A percentile compares a stretch with the other conserved stretches of the same genome.
Evolutionary conservation across 2,329 filamentous ascomycete species (phyloP).

Genomic region (Pleoardoris graminearum): DNA sequence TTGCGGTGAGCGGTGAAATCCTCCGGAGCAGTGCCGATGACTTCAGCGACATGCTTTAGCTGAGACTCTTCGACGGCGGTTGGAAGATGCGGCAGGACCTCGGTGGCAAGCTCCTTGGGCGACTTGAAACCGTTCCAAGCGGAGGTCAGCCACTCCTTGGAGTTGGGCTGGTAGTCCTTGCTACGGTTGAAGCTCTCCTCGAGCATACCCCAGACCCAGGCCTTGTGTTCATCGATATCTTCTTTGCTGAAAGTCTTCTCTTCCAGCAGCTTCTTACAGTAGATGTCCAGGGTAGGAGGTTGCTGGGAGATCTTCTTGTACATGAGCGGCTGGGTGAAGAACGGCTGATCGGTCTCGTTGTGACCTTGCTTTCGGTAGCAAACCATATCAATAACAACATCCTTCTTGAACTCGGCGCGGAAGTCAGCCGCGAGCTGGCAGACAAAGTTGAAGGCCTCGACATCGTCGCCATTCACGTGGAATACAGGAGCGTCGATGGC

Average conservation of each 20-base stretch:
- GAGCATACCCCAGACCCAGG: slow-evolving; percentile 99
- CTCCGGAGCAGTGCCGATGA: slow-evolving; percentile 78
- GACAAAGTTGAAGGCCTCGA: slow-evolving; percentile 97
- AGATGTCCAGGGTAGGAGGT: slow-evolving; percentile 83
- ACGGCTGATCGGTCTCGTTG: slow-evolving; percentile 99
- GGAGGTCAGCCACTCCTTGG: slow-evolving; percentile 97
- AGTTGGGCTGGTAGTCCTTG: slow-evolving; percentile 94
- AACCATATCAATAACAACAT: slow-evolving; percentile 96
- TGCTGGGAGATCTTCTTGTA: slow-evolving; percentile 95
- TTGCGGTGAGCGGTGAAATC: slow-evolving; percentile 91
- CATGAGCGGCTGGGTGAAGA: slow-evolving; percentile 99
- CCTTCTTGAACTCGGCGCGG: slow-evolving; percentile 97
- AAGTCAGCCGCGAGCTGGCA: slow-evolving; percentile 97
- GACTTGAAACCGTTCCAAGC: slow-evolving; percentile 99
- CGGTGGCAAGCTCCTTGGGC: slow-evolving; percentile 92
- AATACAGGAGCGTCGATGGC: slow-evolving; percentile 97
- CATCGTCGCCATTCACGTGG: slow-evolving; percentile 98
- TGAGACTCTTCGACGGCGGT: slow-evolving; percentile 76
- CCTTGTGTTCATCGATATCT: slow-evolving; percentile 98
- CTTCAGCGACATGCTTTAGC: slow-evolving; percentile 78
- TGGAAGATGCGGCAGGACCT: slow-evolving; percentile 88
- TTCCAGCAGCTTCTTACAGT: slow-evolving; percentile 85
- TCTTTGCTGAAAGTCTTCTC: slow-evolving; percentile 97
- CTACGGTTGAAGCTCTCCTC: slow-evolving; percentile 97
- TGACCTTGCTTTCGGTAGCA: slow-evolving; percentile 99